These are phyloP conservation scores for Scheffersomyces illinoinensis DNA, from an alignment of 1,139 yeast genomes.

Conservation along the genomic window DNA sequence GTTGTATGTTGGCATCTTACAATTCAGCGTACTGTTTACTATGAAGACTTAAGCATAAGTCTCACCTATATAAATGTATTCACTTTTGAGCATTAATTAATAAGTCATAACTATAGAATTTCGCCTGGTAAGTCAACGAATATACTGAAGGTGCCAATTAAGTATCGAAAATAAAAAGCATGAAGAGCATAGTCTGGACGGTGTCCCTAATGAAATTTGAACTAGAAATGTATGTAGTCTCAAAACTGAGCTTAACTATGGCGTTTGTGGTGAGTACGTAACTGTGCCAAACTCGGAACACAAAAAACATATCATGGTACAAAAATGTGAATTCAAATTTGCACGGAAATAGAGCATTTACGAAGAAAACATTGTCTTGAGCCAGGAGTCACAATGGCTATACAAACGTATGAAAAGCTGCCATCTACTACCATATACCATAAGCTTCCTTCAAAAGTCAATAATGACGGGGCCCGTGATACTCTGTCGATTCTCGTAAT, in stretches of 20 bases:
- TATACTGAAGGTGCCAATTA: no score
- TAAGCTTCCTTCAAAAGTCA: not conserved
- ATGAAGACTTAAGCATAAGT: not conserved
- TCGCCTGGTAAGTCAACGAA: no score
- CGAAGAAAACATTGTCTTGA: not conserved
- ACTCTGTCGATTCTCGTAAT: slow-evolving; percentile 34
- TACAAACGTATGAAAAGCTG: slow-evolving; percentile 7
- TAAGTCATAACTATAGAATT: not conserved
- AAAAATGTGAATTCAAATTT: no score
- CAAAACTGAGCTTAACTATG: not conserved
- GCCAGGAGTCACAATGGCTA: not conserved
- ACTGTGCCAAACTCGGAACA: no score
- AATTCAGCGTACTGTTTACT: not conserved
- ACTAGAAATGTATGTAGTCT: no score
- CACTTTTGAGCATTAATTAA: not conserved
- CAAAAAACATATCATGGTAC: not conserved
- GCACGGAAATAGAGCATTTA: no score
- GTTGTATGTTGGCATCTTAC: not conserved
- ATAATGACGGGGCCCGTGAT: not conserved
- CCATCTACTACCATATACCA: slow-evolving; percentile 30
- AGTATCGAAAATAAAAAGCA: no score
- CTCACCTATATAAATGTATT: not conserved
- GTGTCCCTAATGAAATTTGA: no score
- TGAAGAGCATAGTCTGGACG: not conserved
- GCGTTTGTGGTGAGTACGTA: not conserved